These are phyloP conservation scores for Botrytis sinoallii DNA, from an alignment of 2,329 filamentous ascomycete genomes.

Conservation along the genomic window DNA sequence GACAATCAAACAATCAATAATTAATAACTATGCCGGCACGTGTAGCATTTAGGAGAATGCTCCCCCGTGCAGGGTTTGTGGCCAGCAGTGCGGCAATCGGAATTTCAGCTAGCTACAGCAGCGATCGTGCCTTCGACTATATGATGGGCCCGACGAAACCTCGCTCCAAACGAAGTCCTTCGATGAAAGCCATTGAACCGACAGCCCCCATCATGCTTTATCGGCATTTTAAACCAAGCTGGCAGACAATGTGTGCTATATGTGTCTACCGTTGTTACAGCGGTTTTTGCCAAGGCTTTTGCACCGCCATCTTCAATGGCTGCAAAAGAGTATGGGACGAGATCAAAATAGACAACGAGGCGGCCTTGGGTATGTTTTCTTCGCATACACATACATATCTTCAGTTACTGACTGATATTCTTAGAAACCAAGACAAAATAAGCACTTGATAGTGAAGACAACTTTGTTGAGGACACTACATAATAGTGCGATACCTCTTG, in stretches of 20 bases:
- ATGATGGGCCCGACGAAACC: background rate
- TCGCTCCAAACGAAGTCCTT: background rate
- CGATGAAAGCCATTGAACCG: background rate
- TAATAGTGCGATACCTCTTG: background rate
- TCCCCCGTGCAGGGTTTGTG: background rate
- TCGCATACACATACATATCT: background rate
- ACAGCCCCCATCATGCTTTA: background rate
- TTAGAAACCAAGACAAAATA: background rate
- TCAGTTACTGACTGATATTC: background rate
- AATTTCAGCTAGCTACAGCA: accelerated
- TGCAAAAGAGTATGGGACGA: background rate
- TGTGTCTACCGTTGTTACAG: accelerated
- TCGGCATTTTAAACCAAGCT: background rate
- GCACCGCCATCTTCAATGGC: accelerated
- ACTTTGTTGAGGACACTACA: background rate
- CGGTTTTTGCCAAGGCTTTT: accelerated
- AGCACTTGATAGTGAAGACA: background rate
- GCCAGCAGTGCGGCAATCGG: accelerated
- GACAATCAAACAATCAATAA: background rate
- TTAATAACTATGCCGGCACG: background rate
- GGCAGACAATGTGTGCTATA: background rate
- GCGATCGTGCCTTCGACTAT: background rate
- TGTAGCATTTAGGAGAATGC: background rate
- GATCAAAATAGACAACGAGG: background rate
- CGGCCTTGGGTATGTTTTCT: background rate